These are phyloP conservation scores for Amanita subjunquillea DNA, from an alignment of 768 basidiomycete genomes.

Conservation along the genomic window DNA sequence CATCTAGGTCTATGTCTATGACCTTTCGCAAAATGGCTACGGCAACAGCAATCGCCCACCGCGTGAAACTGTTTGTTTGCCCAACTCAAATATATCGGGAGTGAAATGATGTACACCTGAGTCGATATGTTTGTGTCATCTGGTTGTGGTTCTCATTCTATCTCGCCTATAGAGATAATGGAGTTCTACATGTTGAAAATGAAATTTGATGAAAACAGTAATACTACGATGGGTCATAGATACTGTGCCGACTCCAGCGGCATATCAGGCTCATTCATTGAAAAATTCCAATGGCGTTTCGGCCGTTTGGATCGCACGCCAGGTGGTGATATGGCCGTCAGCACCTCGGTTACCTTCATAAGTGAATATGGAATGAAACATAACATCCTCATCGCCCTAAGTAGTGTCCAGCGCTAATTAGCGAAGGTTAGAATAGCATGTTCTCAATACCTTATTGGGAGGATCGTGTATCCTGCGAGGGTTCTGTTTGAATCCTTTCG, in stretches of 20 bases:
- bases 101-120: background rate
- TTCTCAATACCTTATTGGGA: slow-evolving; percentile 48
- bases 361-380: slow-evolving; percentile 64
- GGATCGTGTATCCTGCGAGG: slow-evolving; percentile 60
- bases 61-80: background rate
- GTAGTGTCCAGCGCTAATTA: slow-evolving; percentile 5
- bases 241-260: background rate
- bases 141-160: background rate
- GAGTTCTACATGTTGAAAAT: background rate
- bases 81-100: background rate
- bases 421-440: background rate
- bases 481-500: background rate
- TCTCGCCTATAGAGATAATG: background rate
- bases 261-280: slow-evolving; percentile 37
- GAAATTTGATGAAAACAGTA: background rate
- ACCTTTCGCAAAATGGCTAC: background rate
- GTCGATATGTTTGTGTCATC: background rate
- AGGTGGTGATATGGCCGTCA: slow-evolving; percentile 42
- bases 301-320: slow-evolving; percentile 53
- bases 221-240: background rate
- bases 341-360: slow-evolving; percentile 40
- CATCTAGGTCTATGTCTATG: background rate
- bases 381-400: slow-evolving; percentile 55
- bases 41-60: background rate
- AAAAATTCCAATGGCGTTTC: slow-evolving; percentile 59